Percentiles rank a stretch among this genome's conserved stretches.
Conservation (phyloP, 1,139 yeast genomes). For the Blastobotrys arbuscula region DNA sequence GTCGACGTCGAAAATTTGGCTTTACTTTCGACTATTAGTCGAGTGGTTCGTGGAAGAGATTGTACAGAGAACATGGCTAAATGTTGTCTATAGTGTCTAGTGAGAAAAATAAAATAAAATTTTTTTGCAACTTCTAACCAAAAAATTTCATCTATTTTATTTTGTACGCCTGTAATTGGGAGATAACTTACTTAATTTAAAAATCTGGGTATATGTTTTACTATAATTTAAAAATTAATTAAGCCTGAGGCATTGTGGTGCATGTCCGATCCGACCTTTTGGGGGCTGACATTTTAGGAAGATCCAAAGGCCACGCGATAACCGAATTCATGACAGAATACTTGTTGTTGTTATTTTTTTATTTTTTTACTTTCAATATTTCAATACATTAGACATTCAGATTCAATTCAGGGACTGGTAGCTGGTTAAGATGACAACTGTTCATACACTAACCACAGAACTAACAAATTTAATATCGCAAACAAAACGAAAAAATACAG, state of each 20-base stretch:
- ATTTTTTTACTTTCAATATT: too few relatives aligned
- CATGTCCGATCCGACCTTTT: neutral
- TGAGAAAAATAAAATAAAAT: neutral
- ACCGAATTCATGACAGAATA: too few relatives aligned
- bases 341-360: too few relatives aligned
- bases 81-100: neutral
- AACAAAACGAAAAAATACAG: constrained; percentile 62
- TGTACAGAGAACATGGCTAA: constrained; percentile 5
- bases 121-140: too few relatives aligned
- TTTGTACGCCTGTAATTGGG: neutral
- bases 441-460: constrained; percentile 40
- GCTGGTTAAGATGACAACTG: constrained; percentile 22
- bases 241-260: too few relatives aligned
- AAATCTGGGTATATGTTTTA: too few relatives aligned
- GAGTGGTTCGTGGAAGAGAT: constrained; percentile 1
- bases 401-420: too few relatives aligned
- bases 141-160: neutral
- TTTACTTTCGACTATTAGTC: neutral
- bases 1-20: constrained; percentile 5
- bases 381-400: too few relatives aligned
- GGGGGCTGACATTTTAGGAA: neutral
- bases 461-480: constrained; percentile 57
- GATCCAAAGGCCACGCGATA: too few relatives aligned
- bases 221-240: too few relatives aligned
- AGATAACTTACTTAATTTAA: too few relatives aligned